phyloP scores from a whole-genome alignment of 495 filamentous ascomycete genomes.

The Parachaetomium inaequale region DNA sequence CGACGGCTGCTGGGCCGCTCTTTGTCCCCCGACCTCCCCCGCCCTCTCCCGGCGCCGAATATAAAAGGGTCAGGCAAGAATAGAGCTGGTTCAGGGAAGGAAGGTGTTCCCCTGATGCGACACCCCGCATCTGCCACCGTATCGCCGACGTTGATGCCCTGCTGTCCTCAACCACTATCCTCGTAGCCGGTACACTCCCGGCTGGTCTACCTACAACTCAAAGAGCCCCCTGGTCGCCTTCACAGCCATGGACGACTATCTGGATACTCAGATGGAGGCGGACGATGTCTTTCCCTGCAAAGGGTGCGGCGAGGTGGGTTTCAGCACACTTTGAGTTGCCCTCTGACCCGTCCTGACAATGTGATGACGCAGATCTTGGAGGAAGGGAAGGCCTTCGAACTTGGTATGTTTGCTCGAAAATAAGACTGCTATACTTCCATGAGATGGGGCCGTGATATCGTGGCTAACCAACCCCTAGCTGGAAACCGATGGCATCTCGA shows the following conservation, averaged over 20 bases:
- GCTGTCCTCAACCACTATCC: background rate
- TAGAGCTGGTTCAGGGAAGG: background rate
- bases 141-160: background rate
- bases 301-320: conserved; percentile 87
- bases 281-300: conserved; percentile 95
- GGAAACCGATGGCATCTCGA: conserved; percentile 99
- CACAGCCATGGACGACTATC: conserved; percentile 55
- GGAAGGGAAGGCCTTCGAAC: conserved; percentile 97
- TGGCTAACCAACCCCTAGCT: conserved; percentile 50
- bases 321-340: background rate
- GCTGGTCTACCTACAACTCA: background rate
- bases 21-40: background rate
- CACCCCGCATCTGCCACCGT: no score
- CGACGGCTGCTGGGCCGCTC: background rate
- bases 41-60: background rate
- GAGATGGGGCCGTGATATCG: background rate
- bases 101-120: background rate
- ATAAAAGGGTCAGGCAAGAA: background rate
- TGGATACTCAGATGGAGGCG: conserved; percentile 79
- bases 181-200: background rate
- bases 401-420: conserved; percentile 62
- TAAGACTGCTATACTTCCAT: background rate
- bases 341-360: conserved; percentile 7
- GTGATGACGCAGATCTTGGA: conserved; percentile 67
- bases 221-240: background rate